Evolutionary conservation across 177 flowering plant species (phyloP), one percentile per base, ranked within the genome.

Genomic region (Vitis hybrid): DNA sequence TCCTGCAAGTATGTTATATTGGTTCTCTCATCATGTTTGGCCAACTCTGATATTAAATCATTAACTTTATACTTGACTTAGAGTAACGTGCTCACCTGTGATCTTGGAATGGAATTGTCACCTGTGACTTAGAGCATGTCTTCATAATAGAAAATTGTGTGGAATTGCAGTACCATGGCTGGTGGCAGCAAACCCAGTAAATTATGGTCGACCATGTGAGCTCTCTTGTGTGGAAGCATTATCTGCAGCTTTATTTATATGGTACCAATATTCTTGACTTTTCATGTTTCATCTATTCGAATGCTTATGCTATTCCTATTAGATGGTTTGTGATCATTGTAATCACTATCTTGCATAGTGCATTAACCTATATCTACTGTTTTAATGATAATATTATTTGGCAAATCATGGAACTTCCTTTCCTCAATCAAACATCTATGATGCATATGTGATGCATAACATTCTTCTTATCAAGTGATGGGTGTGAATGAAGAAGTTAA

Each of bases 141-240:
- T 41, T 41, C 6, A 41, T 41, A 8, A 41, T 41, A 41, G 32
- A 60, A 60, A 20, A 20, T 48, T 30, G 5, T 18, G 58, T 76
- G 63, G 49, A 62, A 69, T 67, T 85, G 84, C 90, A 93, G 97
- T 95, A 61, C 99, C 99, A 8, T 95, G 99, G 98, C 76, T 95
- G 63, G 98, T 92, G 57, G 99, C 98, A 60, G 99, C 99, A 67
- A 95, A 95, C 79, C 98, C 98, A 24, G 91, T 93, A 80, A 95
- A 95, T 76, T 95, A 95, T 84, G 99, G 99, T 30, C 84, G 97
- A 35, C 99, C 99, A 7, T 95, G 98, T 81, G 69, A 95, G 79
- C 87, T 95, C 64, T 95, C 99, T 50, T 95, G 99, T 73, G 98
- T 95, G 62, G 99, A 95, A 75, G 99, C 99, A 20, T 77, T 95